Base-by-base conservation (phyloP, 2,329 filamentous ascomycete genomes). In the Aspergillus persii region DNA sequence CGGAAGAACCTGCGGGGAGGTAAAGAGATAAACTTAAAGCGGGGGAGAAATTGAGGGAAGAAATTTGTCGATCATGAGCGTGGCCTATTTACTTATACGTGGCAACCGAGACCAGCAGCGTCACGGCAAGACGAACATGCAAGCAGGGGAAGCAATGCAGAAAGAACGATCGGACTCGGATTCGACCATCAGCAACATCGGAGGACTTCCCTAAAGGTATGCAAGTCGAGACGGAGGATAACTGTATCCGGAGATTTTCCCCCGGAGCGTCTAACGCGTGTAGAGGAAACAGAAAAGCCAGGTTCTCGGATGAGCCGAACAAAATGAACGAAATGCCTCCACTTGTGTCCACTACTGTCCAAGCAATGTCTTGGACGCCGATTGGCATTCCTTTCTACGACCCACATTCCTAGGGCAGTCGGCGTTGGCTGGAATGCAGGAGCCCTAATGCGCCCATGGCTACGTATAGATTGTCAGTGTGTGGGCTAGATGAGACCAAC, bases 191-290 rank as follows among this genome's bases (percentile, higher is more conserved):
- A 23, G 18, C 18, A 23, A 23, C 18, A 36, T 36, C 33, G 33
- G 33, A 15, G 3, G 33, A 36, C 5, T 36, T 12, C 33, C 33
- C 11, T 36, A 15, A 12, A 15, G 11, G 33, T 12, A 36, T 41
- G 36, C 4, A 12, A 41, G 5, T 2, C 29, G 36, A 41, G 27
- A 41, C 48, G 9, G 50, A 46, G 46, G 48, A 56, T 29, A 29
- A 23, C 54, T 46, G 36, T 49, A 50, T 26, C 62, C 68, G 68
- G 68, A 68, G 58, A 59, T 66, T 57, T 69, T 68, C 56, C 68
- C 68, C 41, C 63, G 62, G 59, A 29, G 53, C 61, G 58, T 61
- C 54, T 56, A 62, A 53, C 53, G 23, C 36, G 48, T 41, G 29
- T 50, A 29, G 31, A 41, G 36, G n/a, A 41, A 41, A 36, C 8